phyloP scores from a whole-genome alignment of 2,329 filamentous ascomycete species.

The Neophaeococcomyces mojaviensis region DNA sequence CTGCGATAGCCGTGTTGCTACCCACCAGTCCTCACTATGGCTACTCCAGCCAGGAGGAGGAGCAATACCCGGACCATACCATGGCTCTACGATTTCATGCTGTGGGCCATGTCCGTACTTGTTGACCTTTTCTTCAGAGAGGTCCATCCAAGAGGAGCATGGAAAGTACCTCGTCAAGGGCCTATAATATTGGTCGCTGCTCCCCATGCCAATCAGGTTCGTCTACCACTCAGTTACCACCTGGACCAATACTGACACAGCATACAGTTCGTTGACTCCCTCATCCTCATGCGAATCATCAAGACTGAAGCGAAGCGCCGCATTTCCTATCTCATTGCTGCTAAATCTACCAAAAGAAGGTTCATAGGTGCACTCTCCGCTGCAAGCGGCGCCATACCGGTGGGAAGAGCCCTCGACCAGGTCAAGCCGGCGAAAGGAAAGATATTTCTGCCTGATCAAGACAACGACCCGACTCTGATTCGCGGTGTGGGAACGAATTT shows the following conservation, averaged over 20 bases:
- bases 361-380: slow-evolving; percentile 85
- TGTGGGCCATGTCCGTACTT: slow-evolving; percentile 55
- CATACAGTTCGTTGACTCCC: slow-evolving; percentile 79
- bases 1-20: neutral
- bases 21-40: neutral
- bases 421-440: slow-evolving; percentile 71
- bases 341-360: slow-evolving; percentile 82
- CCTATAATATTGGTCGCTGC: slow-evolving; percentile 93
- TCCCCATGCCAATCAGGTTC: slow-evolving; percentile 89
- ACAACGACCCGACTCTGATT: slow-evolving; percentile 74
- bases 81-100: slow-evolving; percentile 44
- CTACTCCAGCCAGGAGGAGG: slow-evolving; percentile 23
- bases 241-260: slow-evolving; percentile 8
- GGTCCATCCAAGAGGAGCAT: slow-evolving; percentile 87
- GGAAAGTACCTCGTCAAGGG: slow-evolving; percentile 83
- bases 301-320: slow-evolving; percentile 80
- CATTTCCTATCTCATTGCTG: slow-evolving; percentile 85
- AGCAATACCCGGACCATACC: slow-evolving; percentile 38
- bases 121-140: slow-evolving; percentile 97
- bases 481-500: slow-evolving; percentile 78
- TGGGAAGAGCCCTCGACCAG: slow-evolving; percentile 81
- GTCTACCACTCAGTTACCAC: slow-evolving; percentile 17
- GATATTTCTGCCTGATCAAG: slow-evolving; percentile 82
- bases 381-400: slow-evolving; percentile 82
- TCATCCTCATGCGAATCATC: slow-evolving; percentile 86